A percentile compares a stretch with the other conserved stretches of the same genome.
phyloP scores from a whole-genome alignment of 1,284 basidiomycete species.

The Cutaneotrichosporon spelunceum region DNA sequence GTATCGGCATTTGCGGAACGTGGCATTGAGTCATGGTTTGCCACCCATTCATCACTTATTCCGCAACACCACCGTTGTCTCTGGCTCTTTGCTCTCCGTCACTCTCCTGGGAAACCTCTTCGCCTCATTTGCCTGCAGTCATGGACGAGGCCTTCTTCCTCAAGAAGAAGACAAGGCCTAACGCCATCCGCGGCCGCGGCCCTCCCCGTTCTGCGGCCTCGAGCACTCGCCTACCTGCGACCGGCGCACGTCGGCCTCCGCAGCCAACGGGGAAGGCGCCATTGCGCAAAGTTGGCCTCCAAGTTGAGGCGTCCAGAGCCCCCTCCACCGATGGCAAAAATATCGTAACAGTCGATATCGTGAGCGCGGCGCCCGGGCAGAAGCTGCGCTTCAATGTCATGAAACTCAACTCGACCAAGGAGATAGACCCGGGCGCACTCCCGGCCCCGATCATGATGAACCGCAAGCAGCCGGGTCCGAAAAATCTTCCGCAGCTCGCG shows the following conservation, averaged over 20 bases:
- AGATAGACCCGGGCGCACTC: constrained; percentile 37
- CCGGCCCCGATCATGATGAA: constrained; percentile 39
- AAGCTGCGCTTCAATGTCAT: constrained; percentile 42
- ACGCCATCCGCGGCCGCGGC: constrained; percentile 5
- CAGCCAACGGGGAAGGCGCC: constrained; percentile 2
- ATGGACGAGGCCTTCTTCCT: constrained; percentile 43
- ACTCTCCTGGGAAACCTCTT: background rate
- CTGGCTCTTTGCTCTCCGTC: background rate
- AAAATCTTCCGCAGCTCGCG: constrained; percentile 32
- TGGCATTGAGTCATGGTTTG: constrained; percentile 3
- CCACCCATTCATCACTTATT: background rate
- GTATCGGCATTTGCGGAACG: constrained; percentile 2
- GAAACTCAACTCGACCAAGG: constrained; percentile 34
- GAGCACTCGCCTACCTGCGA: background rate
- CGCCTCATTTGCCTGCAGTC: constrained; percentile 2
- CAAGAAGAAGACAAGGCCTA: constrained; percentile 30
- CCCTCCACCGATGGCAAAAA: constrained; percentile 17
- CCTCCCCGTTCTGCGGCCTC: background rate
- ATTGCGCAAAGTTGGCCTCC: background rate
- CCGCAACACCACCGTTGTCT: background rate
- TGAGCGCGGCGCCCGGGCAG: constrained; percentile 27
- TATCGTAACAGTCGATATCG: constrained; percentile 41
- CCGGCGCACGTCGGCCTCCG: constrained; percentile 1
- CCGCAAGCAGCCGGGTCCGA: constrained; percentile 42
- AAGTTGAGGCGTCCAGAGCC: background rate